Evolutionary conservation across 306 rosid genomes (phyloP).

Genomic region (Quercus agrifolia): DNA sequence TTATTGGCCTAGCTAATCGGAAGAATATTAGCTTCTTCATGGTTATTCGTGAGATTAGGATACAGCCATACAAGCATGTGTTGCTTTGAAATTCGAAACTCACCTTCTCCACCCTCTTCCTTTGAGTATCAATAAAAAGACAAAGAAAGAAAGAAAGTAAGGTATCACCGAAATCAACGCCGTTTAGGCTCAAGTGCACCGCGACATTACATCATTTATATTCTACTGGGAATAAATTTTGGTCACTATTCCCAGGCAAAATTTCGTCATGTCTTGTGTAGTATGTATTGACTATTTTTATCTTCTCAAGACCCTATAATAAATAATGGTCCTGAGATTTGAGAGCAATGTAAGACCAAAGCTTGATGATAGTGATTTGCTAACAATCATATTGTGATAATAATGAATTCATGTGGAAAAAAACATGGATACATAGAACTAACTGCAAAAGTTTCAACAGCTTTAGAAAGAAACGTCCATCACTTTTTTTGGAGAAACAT

Average conservation of each 20-base stretch:
- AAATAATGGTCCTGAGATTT: neutral
- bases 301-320: neutral
- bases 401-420: constrained; percentile 31
- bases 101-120: constrained; percentile 34
- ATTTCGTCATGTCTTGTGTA: neutral
- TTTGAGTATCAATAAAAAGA: constrained; percentile 78
- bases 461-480: neutral
- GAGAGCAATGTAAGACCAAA: neutral
- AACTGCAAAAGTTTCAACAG: neutral
- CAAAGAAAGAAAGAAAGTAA: constrained; percentile 78
- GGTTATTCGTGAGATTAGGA: constrained; percentile 56
- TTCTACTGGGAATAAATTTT: neutral
- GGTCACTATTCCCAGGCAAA: neutral
- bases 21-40: constrained; percentile 51
- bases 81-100: constrained; percentile 70
- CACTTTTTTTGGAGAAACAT: neutral
- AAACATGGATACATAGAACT: constrained; percentile 16
- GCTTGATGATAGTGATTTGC: constrained; percentile 18
- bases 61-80: constrained; percentile 73
- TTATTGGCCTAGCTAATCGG: constrained; percentile 25
- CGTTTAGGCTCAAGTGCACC: constrained; percentile 92
- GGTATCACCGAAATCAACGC: constrained; percentile 96
- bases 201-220: constrained; percentile 35
- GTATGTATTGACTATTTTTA: neutral
- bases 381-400: constrained; percentile 35